phyloP scores from a whole-genome alignment of 2,329 filamentous ascomycete species.

The Xylaria sp. region DNA sequence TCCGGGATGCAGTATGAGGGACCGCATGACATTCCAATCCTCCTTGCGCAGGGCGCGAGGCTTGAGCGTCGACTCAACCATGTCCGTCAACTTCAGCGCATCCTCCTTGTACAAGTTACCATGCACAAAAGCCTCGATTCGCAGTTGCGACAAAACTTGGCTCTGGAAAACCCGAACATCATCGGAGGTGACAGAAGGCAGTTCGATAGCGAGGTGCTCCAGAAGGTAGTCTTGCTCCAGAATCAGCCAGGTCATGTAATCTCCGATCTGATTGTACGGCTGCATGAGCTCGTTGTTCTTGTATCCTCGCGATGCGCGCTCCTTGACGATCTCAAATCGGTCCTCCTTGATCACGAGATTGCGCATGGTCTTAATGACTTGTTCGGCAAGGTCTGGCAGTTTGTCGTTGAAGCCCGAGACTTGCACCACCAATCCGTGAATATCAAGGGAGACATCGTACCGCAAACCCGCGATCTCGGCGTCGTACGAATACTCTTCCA shows the following conservation, averaged over 20 bases:
- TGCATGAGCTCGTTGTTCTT: constrained; percentile 85
- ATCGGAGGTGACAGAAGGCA: constrained; percentile 67
- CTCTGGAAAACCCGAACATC: constrained; percentile 74
- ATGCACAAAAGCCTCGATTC: constrained; percentile 82
- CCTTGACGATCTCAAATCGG: constrained; percentile 86
- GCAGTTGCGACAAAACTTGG: constrained; percentile 73
- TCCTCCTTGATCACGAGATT: constrained; percentile 81
- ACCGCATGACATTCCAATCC: constrained; percentile 75
- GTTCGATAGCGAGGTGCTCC: constrained; percentile 71
- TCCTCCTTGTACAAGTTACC: constrained; percentile 95
- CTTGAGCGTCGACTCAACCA: constrained; percentile 73
- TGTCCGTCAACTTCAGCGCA: constrained; percentile 74
- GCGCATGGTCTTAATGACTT: constrained; percentile 77
- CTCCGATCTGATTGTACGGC: constrained; percentile 81
- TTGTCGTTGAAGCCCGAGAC: constrained; percentile 96
- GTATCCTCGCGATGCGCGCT: constrained; percentile 68
- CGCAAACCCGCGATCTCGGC: constrained; percentile 86
- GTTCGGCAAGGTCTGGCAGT: constrained; percentile 81
- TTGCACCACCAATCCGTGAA: constrained; percentile 68
- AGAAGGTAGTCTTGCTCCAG: constrained; percentile 72
- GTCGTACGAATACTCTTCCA: constrained; percentile 93
- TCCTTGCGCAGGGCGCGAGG: constrained; percentile 66
- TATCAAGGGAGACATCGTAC: constrained; percentile 70
- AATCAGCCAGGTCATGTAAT: constrained; percentile 75
- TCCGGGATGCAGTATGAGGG: constrained; percentile 70